Base-by-base conservation (phyloP, 2,329 filamentous ascomycete genomes). In the Aaosphaeria arxii region DNA sequence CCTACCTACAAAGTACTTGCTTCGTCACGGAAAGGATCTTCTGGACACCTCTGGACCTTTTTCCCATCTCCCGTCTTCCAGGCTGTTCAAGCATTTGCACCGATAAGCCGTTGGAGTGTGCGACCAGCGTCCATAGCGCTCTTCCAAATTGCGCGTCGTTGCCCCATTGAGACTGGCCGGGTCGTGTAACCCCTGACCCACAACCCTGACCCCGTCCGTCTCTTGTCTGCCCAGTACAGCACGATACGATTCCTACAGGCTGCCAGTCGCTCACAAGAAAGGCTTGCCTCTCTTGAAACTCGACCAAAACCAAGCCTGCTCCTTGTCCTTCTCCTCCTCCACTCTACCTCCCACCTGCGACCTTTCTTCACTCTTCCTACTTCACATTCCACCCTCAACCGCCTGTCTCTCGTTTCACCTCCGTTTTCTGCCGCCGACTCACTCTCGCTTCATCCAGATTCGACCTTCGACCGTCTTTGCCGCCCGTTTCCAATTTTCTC, bases 321-420 rank as follows among this genome's bases (percentile, higher is more conserved):
- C n/a, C 33, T 36, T 49, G 48, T 51, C 51, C 51, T 50, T 53
- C 52, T 51, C 51, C 50, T 50, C 54, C 56, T 52, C 53, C 48
- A 42, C 53, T 52, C 54, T 57, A 36, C 53, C 45, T 47, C 49
- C 50, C 47, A 36, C 49, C 45, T 48, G 49, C 24, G 39, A 9
- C 39, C 24, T 11, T 40, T 43, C 41, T 50, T 52, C 56, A 48
- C 53, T 47, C 43, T 57, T 50, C 52, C 57, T 55, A 56, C 17
- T 24, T 24, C 17, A 24, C 17, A 24, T 24, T 24, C 17, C 17
- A 24, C 3, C 17, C 17, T 24, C 17, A 24, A 24, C 17, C 17
- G 17, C 61, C 57, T 61, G 58, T 63, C 64, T 49, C 55, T 65
- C 63, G 66, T 69, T 69, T 69, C 66, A 64, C 48, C 47, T 42